Evolutionary conservation across 2,329 filamentous ascomycete species (phyloP), one percentile per base, ranked within the genome.

Genomic region (Cladophialophora yegresii): DNA sequence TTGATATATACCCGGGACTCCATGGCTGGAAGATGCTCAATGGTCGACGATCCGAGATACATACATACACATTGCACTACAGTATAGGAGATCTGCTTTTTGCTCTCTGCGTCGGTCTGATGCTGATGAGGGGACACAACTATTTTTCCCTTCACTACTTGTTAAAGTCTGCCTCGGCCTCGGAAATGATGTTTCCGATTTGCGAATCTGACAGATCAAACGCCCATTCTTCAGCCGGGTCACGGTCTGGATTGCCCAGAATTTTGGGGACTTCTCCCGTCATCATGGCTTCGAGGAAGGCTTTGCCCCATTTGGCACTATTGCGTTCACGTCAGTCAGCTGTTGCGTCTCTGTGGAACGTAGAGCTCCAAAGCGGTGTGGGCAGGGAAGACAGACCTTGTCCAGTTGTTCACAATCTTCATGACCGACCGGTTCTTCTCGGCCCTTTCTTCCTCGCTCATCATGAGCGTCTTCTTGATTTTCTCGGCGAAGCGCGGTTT

Each of bases 401-500:
- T 69, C 56, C 60, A 63, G 6, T 22, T 54, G n/a, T 66, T 57
- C 22, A 69, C 67, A 4, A 69, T 53, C 23, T 65, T 43, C 26
- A 33, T 55, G 40, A 58, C 65, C 33, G 60, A 45, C 12, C 36
- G 43, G 23, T 67, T 54, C 26, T 62, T 57, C 36, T 40, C 9
- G n/a, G 49, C 60, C 22, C 64, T 58, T 50, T 69, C 67, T 20
- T 63, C 30, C 16, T 28, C 20, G 7, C 59, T 51, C 90, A 97
- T 96, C 58, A 89, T 95, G 53, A 96, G 88, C 20, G 92, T 91
- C 63, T 92, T 88, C 74, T 95, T 87, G 65, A 97, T 90, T 2
- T 92, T 89, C 71, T 93, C 90, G 20, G 93, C 91, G 50, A 97
- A 83, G 75, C 97, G 92, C 72, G 96, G 91, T 0, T 90, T 96